A percentile compares a stretch with the other conserved stretches of the same genome.
Conservation (phyloP, 352 stramenopile genomes). For the Blastocystis sp. region DNA sequence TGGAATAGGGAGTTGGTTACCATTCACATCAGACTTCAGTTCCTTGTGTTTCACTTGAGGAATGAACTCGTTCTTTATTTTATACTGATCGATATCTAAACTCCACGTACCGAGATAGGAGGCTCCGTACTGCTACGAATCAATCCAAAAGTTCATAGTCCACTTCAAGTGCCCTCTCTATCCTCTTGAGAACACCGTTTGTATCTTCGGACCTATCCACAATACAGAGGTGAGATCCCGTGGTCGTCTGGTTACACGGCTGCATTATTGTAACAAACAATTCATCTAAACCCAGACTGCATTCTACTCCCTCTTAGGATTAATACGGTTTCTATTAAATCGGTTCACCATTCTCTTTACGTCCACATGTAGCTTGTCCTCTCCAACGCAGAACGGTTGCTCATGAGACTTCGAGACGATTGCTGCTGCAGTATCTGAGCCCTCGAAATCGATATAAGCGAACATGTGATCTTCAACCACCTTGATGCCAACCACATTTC, state of each 20-base stretch:
- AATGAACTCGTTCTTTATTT: neutral
- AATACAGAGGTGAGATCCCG: neutral
- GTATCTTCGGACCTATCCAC: neutral
- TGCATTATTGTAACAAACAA: neutral
- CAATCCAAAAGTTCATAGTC: neutral
- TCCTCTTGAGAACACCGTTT: neutral
- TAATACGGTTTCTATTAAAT: neutral
- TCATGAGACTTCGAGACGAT: neutral
- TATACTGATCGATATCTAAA: neutral
- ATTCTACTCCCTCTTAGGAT: constrained; percentile 10
- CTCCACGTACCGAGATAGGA: neutral
- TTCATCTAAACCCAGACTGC: neutral
- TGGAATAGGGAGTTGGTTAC: neutral
- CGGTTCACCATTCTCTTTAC: neutral
- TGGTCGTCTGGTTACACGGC: neutral
- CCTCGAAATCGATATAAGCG: constrained; percentile 16
- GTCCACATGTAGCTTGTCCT: neutral
- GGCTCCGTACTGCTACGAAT: neutral
- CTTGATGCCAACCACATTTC: constrained; percentile 6
- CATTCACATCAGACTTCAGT: neutral
- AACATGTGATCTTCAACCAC: neutral
- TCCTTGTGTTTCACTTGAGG: neutral
- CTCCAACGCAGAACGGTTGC: neutral
- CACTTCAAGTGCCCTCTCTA: neutral
- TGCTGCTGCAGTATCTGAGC: neutral